A percentile compares a stretch with the other conserved stretches of the same genome.
Evolutionary conservation across 2,329 filamentous ascomycete species (phyloP).

Genomic region (Penicillium sclerotiorum): DNA sequence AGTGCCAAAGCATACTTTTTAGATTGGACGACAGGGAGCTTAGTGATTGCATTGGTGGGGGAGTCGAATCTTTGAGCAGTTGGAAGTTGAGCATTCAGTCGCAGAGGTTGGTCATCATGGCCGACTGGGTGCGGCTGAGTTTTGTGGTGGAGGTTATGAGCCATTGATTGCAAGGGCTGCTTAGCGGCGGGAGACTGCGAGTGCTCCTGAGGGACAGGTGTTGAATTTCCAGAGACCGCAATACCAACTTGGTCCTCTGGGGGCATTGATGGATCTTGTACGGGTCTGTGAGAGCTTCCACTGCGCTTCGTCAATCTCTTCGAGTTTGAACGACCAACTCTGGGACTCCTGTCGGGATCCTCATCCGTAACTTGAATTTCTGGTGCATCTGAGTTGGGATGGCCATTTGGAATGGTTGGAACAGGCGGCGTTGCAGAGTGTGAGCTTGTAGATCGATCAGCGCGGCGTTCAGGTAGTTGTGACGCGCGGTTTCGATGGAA

Average conservation of each 20-base stretch:
- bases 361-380: slow-evolving; percentile 78
- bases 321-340: slow-evolving; percentile 35
- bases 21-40: slow-evolving; percentile 54
- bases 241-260: slow-evolving; percentile 33
- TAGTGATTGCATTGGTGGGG: slow-evolving; percentile 47
- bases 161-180: slow-evolving; percentile 35
- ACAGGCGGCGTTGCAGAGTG: slow-evolving; percentile 23
- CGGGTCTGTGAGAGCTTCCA: slow-evolving; percentile 32
- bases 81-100: slow-evolving; percentile 45
- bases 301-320: slow-evolving; percentile 37
- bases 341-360: slow-evolving; percentile 38
- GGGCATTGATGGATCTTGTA: slow-evolving; percentile 26
- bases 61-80: slow-evolving; percentile 40
- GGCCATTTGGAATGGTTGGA: slow-evolving; percentile 27
- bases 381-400: slow-evolving; percentile 53
- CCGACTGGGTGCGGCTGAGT: slow-evolving; percentile 33
- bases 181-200: slow-evolving; percentile 30
- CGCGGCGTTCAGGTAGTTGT: slow-evolving; percentile 47
- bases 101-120: slow-evolving; percentile 47
- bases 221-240: slow-evolving; percentile 30
- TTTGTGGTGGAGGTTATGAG: slow-evolving; percentile 39
- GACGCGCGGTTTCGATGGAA: slow-evolving; percentile 66
- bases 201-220: slow-evolving; percentile 15
- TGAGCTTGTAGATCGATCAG: slow-evolving; percentile 40
- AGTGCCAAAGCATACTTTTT: slow-evolving; percentile 60